Percentiles rank a stretch among this genome's conserved stretches.
phyloP scores from a whole-genome alignment of 441 rosid species.

The Metrosideros polymorpha region DNA sequence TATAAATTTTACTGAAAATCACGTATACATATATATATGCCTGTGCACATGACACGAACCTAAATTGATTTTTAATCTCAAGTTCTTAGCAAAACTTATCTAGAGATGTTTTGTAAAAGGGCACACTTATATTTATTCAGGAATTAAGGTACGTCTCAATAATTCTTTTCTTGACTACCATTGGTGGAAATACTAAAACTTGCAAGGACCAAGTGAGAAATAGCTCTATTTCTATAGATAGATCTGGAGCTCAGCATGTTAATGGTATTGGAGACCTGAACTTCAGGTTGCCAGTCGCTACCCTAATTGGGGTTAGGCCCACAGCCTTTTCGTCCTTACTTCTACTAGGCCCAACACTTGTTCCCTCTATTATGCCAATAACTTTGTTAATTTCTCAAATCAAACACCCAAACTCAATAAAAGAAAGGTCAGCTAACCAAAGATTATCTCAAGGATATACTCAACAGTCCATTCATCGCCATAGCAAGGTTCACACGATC shows the following conservation, averaged over 20 bases:
- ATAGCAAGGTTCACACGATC: neutral
- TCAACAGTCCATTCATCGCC: neutral
- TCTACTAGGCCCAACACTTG: neutral
- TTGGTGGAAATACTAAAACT: neutral
- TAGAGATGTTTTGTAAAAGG: neutral
- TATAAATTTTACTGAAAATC: neutral
- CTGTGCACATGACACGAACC: neutral
- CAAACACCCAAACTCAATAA: neutral
- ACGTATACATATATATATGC: too few species aligned
- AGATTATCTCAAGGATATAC: neutral
- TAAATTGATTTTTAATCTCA: neutral
- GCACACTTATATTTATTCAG: neutral
- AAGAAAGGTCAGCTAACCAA: neutral
- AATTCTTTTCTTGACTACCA: neutral
- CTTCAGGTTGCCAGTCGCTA: neutral
- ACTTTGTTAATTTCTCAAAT: neutral
- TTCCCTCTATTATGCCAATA: neutral
- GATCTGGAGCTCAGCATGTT: neutral
- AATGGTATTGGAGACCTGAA: neutral
- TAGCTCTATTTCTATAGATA: neutral
- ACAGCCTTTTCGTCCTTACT: neutral
- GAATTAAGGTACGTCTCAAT: neutral
- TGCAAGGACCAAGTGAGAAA: neutral
- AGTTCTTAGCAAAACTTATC: neutral
- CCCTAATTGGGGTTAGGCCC: neutral